A percentile compares a stretch with the other conserved stretches of the same genome.
Conservation (phyloP, 257 asterid genomes). For the Salvia hispanica region DNA sequence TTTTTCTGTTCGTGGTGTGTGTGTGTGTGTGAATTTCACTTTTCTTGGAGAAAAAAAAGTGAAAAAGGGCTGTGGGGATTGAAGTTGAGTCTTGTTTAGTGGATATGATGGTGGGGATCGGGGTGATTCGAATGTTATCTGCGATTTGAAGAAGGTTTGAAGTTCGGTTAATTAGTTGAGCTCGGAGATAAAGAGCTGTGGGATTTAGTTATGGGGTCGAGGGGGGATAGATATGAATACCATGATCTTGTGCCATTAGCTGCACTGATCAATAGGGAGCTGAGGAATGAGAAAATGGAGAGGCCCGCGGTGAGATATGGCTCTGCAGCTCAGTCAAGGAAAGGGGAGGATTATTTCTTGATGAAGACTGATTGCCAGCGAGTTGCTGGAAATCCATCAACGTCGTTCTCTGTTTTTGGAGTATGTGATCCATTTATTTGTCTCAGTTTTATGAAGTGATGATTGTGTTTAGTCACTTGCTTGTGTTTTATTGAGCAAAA, state of each 20-base stretch:
- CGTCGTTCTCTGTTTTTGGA: conserved; percentile 76
- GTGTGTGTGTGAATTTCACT: conserved; percentile 18
- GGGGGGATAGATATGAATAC: conserved; percentile 53
- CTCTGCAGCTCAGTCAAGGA: conserved; percentile 68
- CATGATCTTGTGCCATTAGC: conserved; percentile 75
- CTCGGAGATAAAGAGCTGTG: neutral
- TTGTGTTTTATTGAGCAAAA: conserved; percentile 2
- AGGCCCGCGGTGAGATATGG: conserved; percentile 74
- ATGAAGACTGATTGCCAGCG: conserved; percentile 72
- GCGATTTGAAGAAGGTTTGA: neutral
- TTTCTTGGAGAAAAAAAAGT: conserved; percentile 22
- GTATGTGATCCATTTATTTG: conserved; percentile 40
- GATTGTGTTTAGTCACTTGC: conserved; percentile 8
- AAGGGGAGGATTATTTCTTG: conserved; percentile 82
- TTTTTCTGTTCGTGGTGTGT: neutral
- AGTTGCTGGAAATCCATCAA: conserved; percentile 68
- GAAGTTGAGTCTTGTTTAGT: conserved; percentile 1
- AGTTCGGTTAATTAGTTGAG: neutral
- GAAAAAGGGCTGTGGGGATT: conserved; percentile 26
- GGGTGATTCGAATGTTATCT: conserved; percentile 8
- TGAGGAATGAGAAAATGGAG: conserved; percentile 77
- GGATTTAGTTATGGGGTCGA: conserved; percentile 51
- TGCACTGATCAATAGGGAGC: conserved; percentile 62
- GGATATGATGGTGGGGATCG: conserved; percentile 19
- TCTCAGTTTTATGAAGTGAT: conserved; percentile 3